Conservation (phyloP, 495 filamentous ascomycete genomes). For the Aspergillus ostianus region DNA sequence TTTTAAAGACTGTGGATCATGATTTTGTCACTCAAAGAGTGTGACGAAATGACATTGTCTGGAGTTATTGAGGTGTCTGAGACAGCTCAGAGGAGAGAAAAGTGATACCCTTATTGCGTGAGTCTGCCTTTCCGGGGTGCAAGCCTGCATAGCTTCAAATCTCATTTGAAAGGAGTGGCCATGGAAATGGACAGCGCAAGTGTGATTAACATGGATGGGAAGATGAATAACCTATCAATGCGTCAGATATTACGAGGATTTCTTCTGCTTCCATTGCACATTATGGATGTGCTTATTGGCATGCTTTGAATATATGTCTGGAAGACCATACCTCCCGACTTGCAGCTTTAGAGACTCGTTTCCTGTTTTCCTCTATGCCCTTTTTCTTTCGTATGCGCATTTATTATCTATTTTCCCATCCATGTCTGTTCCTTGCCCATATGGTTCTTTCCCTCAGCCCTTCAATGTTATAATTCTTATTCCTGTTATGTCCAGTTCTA, state of each 20-base stretch:
- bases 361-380: constrained; percentile 19
- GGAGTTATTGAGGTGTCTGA: constrained; percentile 48
- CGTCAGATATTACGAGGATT: constrained; percentile 35
- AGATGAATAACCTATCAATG: constrained; percentile 28
- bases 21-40: constrained; percentile 34
- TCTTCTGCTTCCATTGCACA: constrained; percentile 30
- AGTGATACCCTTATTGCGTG: constrained; percentile 53
- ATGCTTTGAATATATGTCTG: constrained; percentile 33
- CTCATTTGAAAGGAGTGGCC: constrained; percentile 28
- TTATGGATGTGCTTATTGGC: constrained; percentile 21
- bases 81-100: constrained; percentile 50
- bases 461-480: constrained; percentile 24
- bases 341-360: constrained; percentile 40
- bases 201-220: constrained; percentile 19
- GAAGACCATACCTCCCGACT: constrained; percentile 32
- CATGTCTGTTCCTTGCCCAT: constrained; percentile 13
- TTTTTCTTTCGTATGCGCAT: constrained; percentile 23
- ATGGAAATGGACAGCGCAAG: constrained; percentile 31
- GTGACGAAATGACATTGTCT: constrained; percentile 39
- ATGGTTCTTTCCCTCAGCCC: constrained; percentile 20
- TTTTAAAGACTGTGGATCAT: constrained; percentile 28
- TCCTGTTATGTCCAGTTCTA: constrained; percentile 20
- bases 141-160: constrained; percentile 43
- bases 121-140: constrained; percentile 42
- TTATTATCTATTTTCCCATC: constrained; percentile 13